Conservation (phyloP, 2,329 filamentous ascomycete genomes). For the Fusarium azukiicola region DNA sequence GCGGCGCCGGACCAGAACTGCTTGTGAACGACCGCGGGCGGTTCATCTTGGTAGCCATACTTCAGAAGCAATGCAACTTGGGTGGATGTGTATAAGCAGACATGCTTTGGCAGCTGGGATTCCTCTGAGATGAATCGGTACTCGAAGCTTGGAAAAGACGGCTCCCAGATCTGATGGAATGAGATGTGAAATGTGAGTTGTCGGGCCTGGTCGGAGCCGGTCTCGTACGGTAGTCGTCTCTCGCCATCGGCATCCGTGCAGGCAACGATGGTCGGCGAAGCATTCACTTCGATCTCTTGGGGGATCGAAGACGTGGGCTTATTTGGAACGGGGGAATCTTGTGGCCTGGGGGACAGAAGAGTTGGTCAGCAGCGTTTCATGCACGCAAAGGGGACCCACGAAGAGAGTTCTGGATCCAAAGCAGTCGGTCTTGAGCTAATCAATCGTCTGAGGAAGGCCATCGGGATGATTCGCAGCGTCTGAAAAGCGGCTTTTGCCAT, state of each 20-base stretch:
- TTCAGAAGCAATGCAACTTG: background rate
- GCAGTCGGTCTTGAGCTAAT: too few relatives aligned
- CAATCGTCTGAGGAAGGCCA: too few relatives aligned
- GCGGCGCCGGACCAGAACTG: background rate
- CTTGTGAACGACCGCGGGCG: background rate
- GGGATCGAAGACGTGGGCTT: too few relatives aligned
- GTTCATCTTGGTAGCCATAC: background rate
- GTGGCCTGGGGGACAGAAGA: too few relatives aligned
- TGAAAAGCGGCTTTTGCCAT: background rate
- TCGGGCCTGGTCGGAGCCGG: background rate
- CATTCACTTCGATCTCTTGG: too few relatives aligned
- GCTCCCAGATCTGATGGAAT: background rate
- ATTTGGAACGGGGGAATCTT: too few relatives aligned
- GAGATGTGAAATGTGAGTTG: background rate
- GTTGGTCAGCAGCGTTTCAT: too few relatives aligned
- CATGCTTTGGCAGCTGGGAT: background rate
- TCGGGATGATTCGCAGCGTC: too few relatives aligned
- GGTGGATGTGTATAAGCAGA: background rate
- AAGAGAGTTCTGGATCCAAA: too few relatives aligned
- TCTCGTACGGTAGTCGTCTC: background rate
- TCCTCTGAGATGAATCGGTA: background rate
- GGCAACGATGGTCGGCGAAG: too few relatives aligned
- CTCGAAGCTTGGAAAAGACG: background rate
- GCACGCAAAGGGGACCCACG: too few relatives aligned
- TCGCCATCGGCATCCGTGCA: too few relatives aligned